Conservation (phyloP, 2,329 filamentous ascomycete species). For the Sphaceloma murrayae region DNA sequence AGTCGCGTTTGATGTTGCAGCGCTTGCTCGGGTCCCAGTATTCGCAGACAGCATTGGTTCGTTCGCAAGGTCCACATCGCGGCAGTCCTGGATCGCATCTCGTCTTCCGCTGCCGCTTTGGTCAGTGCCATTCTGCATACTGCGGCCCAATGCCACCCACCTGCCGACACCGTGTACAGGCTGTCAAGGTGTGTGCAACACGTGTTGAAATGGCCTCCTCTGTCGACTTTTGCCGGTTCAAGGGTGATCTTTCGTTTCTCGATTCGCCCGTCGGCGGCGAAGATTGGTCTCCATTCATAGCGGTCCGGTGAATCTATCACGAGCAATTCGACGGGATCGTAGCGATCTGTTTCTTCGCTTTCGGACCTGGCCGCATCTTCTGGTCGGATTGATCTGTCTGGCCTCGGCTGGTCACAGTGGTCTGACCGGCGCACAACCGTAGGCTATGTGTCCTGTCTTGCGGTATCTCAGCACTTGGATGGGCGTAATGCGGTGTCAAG, state of each 20-base stretch:
- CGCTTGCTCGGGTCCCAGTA: conserved; percentile 88
- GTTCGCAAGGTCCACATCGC: conserved; percentile 83
- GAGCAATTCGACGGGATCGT: neutral
- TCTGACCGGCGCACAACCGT: no score
- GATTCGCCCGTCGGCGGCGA: conserved; percentile 12
- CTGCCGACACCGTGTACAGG: conserved; percentile 70
- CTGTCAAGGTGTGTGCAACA: conserved; percentile 71
- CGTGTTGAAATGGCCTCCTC: conserved; percentile 40
- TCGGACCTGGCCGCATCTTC: conserved; percentile 12
- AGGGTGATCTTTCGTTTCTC: neutral
- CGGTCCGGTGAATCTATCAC: neutral
- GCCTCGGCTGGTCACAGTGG: no score
- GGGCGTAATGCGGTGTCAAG: no score
- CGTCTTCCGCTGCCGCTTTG: conserved; percentile 68
- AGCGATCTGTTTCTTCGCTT: conserved; percentile 1
- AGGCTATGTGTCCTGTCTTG: no score
- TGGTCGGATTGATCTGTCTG: no score
- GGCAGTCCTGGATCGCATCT: conserved; percentile 89
- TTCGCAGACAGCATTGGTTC: conserved; percentile 83
- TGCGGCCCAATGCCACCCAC: conserved; percentile 38
- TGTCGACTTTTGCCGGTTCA: conserved; percentile 12
- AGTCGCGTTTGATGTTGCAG: conserved; percentile 76
- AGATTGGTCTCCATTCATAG: conserved; percentile 3
- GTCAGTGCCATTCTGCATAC: conserved; percentile 15
- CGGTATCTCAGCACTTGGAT: no score